phyloP scores from a whole-genome alignment of 768 basidiomycete genomes.

The Xerocomellus amylosporus region DNA sequence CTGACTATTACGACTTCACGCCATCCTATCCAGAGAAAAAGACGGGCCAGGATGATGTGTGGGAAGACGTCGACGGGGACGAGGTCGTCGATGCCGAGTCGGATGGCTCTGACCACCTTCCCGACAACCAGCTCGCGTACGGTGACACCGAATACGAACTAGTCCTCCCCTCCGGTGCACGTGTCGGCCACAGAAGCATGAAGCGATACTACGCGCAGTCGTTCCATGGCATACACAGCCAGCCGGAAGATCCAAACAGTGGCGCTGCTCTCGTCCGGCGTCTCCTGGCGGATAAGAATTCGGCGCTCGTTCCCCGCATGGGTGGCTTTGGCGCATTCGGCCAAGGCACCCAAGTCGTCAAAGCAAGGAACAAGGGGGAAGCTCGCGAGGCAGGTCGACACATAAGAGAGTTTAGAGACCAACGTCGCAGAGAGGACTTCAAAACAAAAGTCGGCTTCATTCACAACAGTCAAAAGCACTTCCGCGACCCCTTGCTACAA shows the following conservation, averaged over 20 bases:
- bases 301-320: constrained; percentile 76
- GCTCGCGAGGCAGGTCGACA: constrained; percentile 89
- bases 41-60: constrained; percentile 30
- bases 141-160: constrained; percentile 85
- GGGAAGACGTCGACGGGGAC: constrained; percentile 35
- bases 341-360: constrained; percentile 75
- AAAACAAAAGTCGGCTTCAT: constrained; percentile 79
- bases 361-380: constrained; percentile 92
- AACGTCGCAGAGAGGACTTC: constrained; percentile 74
- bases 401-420: constrained; percentile 79
- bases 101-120: constrained; percentile 41
- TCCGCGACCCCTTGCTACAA: constrained; percentile 67
- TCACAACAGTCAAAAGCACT: constrained; percentile 88
- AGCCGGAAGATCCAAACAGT: constrained; percentile 62
- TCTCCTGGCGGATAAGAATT: constrained; percentile 77
- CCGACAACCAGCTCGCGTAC: constrained; percentile 60
- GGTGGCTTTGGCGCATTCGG: constrained; percentile 91
- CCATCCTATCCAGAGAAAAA: constrained; percentile 58
- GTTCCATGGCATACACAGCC: constrained; percentile 48
- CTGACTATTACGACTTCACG: constrained; percentile 92
- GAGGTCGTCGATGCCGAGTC: background rate
- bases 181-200: constrained; percentile 90
- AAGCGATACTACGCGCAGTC: constrained; percentile 84
- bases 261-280: constrained; percentile 75
- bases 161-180: constrained; percentile 87